Conservation (phyloP, 495 filamentous ascomycete genomes). For the Alectoria sarmentosa region DNA sequence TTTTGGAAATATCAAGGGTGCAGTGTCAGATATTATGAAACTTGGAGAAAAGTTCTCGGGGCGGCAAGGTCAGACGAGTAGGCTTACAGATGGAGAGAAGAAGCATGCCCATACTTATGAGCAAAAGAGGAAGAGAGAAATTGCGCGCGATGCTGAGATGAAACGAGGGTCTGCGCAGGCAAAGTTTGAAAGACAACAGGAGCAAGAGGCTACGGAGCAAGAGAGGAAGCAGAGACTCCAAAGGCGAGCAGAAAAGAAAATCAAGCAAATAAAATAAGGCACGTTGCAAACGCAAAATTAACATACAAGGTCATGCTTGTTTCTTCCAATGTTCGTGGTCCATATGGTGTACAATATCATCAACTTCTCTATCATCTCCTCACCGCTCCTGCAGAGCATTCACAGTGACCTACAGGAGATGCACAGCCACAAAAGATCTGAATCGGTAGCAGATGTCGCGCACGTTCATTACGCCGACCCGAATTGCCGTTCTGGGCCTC, state of each 20-base stretch:
- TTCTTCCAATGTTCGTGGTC: not conserved
- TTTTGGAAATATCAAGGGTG: slow-evolving; percentile 6
- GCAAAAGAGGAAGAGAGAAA: slow-evolving; percentile 10
- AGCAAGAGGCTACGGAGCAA: not conserved
- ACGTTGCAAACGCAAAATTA: not conserved
- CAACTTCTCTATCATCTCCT: no score
- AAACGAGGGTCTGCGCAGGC: slow-evolving; percentile 2
- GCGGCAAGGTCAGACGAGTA: slow-evolving; percentile 8
- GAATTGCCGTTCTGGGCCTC: no score
- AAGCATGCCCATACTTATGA: slow-evolving; percentile 20
- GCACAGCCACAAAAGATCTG: no score
- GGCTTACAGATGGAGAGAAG: slow-evolving; percentile 16
- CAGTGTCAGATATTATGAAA: slow-evolving; percentile 4
- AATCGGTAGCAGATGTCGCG: no score
- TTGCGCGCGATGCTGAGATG: slow-evolving; percentile 1
- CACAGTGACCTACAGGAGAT: no score
- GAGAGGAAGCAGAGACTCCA: not conserved
- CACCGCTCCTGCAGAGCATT: no score
- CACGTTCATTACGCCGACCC: no score
- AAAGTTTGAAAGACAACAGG: not conserved
- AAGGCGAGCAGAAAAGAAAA: not conserved
- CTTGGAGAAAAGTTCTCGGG: not conserved
- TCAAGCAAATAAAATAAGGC: not conserved
- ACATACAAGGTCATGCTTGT: not conserved
- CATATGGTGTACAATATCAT: slow-evolving; percentile 11